Evolutionary conservation across 129 eudicot genomes (phyloP), one percentile per base, ranked within the genome.

Genomic region (Daucus carota): DNA sequence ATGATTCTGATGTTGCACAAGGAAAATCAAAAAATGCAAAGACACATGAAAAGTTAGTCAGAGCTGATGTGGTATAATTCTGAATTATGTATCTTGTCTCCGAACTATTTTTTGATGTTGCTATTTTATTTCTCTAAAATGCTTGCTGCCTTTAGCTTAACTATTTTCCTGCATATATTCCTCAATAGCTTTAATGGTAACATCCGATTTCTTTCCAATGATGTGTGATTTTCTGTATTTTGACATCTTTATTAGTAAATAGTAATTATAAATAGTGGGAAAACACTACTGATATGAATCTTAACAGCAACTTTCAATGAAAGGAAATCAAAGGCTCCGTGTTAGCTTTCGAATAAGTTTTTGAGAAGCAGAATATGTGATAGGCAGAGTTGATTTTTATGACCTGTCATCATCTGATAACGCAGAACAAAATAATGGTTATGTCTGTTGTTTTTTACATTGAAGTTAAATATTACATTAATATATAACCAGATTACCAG

Each of bases 41-140:
- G 78, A 74, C 81, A 44, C 28, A 75, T 62, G 99, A 95, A 83
- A 90, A 84, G 85, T 79, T 89, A 71, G 87, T 75, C 47, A 82
- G 99, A 81, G 84, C 83, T 72, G 99, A 95, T 78, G 86, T 88
- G 84, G 99, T 95, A 83, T 72, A 79, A 46, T 29, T 8, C 76
- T 65, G 54, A 4, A 66, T 50, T n/a, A 17, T 22, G 8, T 57
- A n/a, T 52, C 28, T 6, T 1, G 11, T 22, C 28, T 22, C 5
- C 12, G 22, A 52, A 20, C 24, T 6, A 8, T 57, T 57, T 0
- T n/a, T 57, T 57, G 31, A 31, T 57, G 31, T 57, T n/a, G 32
- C 10, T 17, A 22, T 3, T n/a, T 8, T 70, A 47, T 70, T 12
- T 26, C 17, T 18, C 73, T 40, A 15, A 10, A 36, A 22, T 10